Evolutionary conservation across 768 basidiomycete genomes (phyloP).

Genomic region (Paxillus rubicundulus): DNA sequence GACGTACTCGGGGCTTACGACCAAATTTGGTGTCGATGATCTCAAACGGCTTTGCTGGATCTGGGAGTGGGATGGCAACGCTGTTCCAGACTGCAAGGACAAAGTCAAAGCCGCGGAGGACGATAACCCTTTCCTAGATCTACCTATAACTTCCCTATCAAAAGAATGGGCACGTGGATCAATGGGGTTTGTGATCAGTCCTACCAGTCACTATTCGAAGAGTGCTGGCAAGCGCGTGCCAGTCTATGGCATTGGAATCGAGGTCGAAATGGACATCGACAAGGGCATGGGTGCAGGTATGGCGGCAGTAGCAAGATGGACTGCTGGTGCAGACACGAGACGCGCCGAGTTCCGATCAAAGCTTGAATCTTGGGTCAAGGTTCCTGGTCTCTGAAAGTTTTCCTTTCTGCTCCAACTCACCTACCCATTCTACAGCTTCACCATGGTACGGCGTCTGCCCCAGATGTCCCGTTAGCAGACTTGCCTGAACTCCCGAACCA

Average conservation of each 20-base stretch:
- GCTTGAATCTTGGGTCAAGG: constrained; percentile 63
- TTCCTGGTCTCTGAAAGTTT: constrained; percentile 23
- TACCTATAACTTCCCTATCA: constrained; percentile 34
- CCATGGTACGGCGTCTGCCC: constrained; percentile 39
- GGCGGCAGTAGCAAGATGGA: constrained; percentile 89
- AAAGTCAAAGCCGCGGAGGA: constrained; percentile 42
- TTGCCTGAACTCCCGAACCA: constrained; percentile 54
- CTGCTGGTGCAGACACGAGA: constrained; percentile 62
- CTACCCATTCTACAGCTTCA: constrained; percentile 47
- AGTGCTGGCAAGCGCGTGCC: constrained; percentile 62
- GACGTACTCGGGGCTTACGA: constrained; percentile 64
- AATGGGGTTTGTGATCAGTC: constrained; percentile 75
- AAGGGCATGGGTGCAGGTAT: constrained; percentile 80
- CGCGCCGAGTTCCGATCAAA: constrained; percentile 57
- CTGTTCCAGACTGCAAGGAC: constrained; percentile 29
- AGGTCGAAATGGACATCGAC: constrained; percentile 83
- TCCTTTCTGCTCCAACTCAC: constrained; percentile 5
- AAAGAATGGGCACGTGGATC: constrained; percentile 78
- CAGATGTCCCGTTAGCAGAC: constrained; percentile 61
- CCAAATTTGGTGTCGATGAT: constrained; percentile 66
- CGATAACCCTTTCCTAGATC: constrained; percentile 70
- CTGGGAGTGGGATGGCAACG: constrained; percentile 80
- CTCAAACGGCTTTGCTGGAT: constrained; percentile 79
- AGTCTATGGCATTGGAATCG: constrained; percentile 83
- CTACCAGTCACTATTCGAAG: constrained; percentile 73